phyloP scores from a whole-genome alignment of 306 rosid species.

The Styphnolobium japonicum region DNA sequence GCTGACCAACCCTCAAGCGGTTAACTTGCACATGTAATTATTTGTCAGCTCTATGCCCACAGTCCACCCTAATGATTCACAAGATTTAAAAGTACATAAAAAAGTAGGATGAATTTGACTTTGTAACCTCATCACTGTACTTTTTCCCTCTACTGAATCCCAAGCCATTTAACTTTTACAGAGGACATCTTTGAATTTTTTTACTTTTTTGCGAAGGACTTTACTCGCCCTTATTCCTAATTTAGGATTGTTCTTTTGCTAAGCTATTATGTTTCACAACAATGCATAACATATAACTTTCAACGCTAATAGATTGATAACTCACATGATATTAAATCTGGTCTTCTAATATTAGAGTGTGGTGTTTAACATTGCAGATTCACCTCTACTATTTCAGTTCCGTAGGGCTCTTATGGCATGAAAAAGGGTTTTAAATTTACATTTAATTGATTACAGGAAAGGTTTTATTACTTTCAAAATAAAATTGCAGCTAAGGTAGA shows the following conservation, averaged over 20 bases:
- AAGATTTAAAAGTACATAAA: not conserved
- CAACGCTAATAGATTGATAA: not conserved
- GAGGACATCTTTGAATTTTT: not conserved
- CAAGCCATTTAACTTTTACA: not conserved
- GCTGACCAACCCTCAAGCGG: not conserved
- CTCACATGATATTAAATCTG: not conserved
- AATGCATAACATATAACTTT: not conserved
- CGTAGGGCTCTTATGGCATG: too few species aligned
- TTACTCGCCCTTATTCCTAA: too few species aligned
- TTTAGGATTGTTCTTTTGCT: not conserved
- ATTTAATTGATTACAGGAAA: not conserved
- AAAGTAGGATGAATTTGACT: not conserved
- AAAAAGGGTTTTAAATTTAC: not conserved
- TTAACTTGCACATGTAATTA: not conserved
- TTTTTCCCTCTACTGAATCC: not conserved
- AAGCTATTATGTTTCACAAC: not conserved
- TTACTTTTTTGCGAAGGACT: not conserved
- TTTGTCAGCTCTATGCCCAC: slow-evolving; percentile 22
- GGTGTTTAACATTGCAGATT: too few species aligned
- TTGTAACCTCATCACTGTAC: too few species aligned
- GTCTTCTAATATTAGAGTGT: too few species aligned
- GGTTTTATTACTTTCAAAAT: not conserved
- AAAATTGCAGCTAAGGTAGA: not conserved
- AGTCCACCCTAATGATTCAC: not conserved
- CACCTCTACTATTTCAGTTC: not conserved